Percentiles rank a stretch among this genome's conserved stretches.
phyloP scores from a whole-genome alignment of 768 basidiomycete species.

The Rhizopogon rudus region DNA sequence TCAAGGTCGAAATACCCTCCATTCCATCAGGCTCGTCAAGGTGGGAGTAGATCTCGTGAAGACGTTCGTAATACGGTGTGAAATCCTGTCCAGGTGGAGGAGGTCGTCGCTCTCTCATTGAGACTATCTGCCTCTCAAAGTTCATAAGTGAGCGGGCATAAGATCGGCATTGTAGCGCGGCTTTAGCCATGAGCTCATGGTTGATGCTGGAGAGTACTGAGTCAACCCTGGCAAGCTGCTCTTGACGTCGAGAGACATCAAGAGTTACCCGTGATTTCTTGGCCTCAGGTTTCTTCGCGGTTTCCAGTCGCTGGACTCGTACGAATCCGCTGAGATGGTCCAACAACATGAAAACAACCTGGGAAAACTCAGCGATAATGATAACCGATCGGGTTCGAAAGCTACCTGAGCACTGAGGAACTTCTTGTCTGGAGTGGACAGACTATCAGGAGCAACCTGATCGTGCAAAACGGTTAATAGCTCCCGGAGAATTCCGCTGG shows the following conservation, averaged over 20 bases:
- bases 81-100: slow-evolving; percentile 41
- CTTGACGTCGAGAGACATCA: slow-evolving; percentile 36
- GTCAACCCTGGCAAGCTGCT: slow-evolving; percentile 69
- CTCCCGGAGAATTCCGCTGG: slow-evolving; percentile 65
- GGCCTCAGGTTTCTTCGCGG: slow-evolving; percentile 42
- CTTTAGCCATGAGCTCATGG: slow-evolving; percentile 84
- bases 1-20: slow-evolving; percentile 91
- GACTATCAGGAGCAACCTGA: slow-evolving; percentile 63
- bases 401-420: slow-evolving; percentile 90
- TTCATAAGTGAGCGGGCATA: slow-evolving; percentile 93
- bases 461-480: slow-evolving; percentile 80
- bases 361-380: not conserved
- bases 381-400: not conserved
- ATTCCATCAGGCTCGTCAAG: slow-evolving; percentile 98
- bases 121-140: slow-evolving; percentile 80
- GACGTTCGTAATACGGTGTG: slow-evolving; percentile 63
- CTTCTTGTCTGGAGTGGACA: slow-evolving; percentile 70
- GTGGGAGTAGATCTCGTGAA: slow-evolving; percentile 95
- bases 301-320: slow-evolving; percentile 66
- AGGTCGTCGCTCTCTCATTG: slow-evolving; percentile 37
- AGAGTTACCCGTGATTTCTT: slow-evolving; percentile 39
- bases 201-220: slow-evolving; percentile 81
- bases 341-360: slow-evolving; percentile 92
- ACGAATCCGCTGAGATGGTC: slow-evolving; percentile 94
- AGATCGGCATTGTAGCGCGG: slow-evolving; percentile 91